Evolutionary conservation across 345 rosid species (phyloP), one percentile per base, ranked within the genome.

Genomic region (Linum tenue): DNA sequence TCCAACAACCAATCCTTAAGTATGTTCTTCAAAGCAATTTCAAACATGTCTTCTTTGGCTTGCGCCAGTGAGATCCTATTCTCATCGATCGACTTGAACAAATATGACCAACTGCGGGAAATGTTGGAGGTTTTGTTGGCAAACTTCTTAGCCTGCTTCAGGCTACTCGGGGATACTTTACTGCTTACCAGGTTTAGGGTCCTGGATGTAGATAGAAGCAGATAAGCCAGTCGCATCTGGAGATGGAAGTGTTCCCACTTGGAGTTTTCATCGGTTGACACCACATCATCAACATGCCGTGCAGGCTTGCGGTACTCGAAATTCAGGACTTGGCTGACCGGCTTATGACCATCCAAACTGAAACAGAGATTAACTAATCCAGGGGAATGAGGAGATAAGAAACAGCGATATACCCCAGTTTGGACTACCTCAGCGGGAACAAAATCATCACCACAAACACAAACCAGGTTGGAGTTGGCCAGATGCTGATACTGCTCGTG

Each of bases 1-100:
- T 94, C 99, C 79, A 82, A 62, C 40, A 94, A 78, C 99, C 99
- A 94, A 68, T 94, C 97, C 77, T 80, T 83, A 31, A 94, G 62
- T 73, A 78, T 79, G 77, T 75, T 90, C 84, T 84, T 86, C 76
- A 90, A 73, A 80, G 84, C 72, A 58, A 86, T 83, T 77, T 86
- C 95, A 42, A 87, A 80, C 53, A 88, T 67, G 15, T 70, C 69
- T 62, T 83, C 88, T 79, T 82, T 86, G 6, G 95, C 99, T 77
- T 81, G 86, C 42, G 75, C 63, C 69, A 79, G 59, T 12, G 92
- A 75, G 70, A 78, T 65, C 59, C 67, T 74, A 37, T 74, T 72
- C 50, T 76, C 85, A 62, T 86, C 91, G 51, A 81, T 72, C 15
- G 82, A 76, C 79, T 89, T 88, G 17, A 83, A 72, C 55, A 90